A percentile compares a stretch with the other conserved stretches of the same genome.
Conservation (phyloP, 352 stramenopile genomes). For the Phytophthora aleatoria region DNA sequence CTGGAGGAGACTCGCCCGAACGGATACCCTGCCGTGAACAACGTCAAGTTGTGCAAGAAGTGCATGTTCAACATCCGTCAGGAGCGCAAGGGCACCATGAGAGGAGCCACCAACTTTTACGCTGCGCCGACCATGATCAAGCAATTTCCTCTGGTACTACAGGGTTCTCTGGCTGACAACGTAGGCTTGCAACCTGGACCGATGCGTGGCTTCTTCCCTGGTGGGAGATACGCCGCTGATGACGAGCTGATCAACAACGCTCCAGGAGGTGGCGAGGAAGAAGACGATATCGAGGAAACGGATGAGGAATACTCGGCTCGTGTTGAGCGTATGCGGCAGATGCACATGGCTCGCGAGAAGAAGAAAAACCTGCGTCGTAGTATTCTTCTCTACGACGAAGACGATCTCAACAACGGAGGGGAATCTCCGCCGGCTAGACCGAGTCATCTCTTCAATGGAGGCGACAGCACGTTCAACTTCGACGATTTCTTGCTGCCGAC, state of each 20-base stretch:
- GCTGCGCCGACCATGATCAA: slow-evolving; percentile 53
- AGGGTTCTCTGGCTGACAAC: slow-evolving; percentile 39
- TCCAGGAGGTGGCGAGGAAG: slow-evolving; percentile 21
- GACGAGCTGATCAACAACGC: slow-evolving; percentile 37
- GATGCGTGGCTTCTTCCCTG: slow-evolving; percentile 40
- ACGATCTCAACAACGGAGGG: slow-evolving; percentile 36
- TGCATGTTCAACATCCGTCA: slow-evolving; percentile 72
- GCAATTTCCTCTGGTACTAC: slow-evolving; percentile 50
- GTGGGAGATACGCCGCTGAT: slow-evolving; percentile 45
- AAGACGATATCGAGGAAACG: slow-evolving; percentile 51
- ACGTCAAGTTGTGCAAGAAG: slow-evolving; percentile 80
- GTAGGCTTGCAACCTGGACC: slow-evolving; percentile 32
- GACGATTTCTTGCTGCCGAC: slow-evolving; percentile 47
- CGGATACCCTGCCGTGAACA: slow-evolving; percentile 64
- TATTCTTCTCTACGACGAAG: slow-evolving; percentile 55
- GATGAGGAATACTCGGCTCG: slow-evolving; percentile 55
- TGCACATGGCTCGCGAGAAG: slow-evolving; percentile 71
- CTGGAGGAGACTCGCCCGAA: slow-evolving; percentile 44
- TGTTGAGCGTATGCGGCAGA: slow-evolving; percentile 62
- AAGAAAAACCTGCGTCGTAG: slow-evolving; percentile 51
- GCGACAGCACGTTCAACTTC: slow-evolving; percentile 50
- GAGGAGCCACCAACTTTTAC: slow-evolving; percentile 53
- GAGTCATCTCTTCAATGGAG: slow-evolving; percentile 32
- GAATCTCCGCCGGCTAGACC: slow-evolving; percentile 34
- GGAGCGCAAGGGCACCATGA: slow-evolving; percentile 63